Evolutionary conservation across 805 yeast genomes (phyloP).

Genomic region (Candida succiphila): DNA sequence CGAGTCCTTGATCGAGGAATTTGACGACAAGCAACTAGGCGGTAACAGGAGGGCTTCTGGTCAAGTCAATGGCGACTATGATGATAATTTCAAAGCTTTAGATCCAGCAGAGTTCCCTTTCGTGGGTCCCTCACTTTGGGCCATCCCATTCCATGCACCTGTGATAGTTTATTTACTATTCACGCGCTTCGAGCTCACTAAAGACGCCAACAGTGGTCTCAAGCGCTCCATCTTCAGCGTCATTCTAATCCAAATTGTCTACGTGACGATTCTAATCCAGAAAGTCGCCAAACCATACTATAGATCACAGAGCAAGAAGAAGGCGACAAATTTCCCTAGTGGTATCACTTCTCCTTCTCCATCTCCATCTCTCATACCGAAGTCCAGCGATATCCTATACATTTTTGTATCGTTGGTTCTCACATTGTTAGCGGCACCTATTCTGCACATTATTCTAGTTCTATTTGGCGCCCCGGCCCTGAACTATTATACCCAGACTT

Average conservation of each 20-base stretch:
- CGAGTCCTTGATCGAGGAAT: not conserved
- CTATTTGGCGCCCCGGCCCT: conserved; percentile 78
- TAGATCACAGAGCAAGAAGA: conserved; percentile 17
- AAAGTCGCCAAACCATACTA: conserved; percentile 22
- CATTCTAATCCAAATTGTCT: conserved; percentile 23
- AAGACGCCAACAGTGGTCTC: conserved; percentile 17
- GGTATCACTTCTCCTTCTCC: conserved; percentile 4
- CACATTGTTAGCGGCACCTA: conserved; percentile 26
- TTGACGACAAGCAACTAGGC: not conserved
- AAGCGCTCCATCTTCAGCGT: conserved; percentile 18
- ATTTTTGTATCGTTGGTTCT: conserved; percentile 20
- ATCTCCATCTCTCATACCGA: conserved; percentile 9
- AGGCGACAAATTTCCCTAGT: conserved; percentile 4
- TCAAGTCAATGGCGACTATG: conserved; percentile 28
- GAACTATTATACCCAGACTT: conserved; percentile 42
- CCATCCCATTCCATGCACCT: conserved; percentile 23
- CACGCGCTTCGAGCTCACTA: conserved; percentile 21
- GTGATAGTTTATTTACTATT: conserved; percentile 17
- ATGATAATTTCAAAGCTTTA: not conserved
- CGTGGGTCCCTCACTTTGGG: conserved; percentile 4
- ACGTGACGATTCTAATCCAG: not conserved
- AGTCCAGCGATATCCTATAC: conserved; percentile 14
- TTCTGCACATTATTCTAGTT: conserved; percentile 33
- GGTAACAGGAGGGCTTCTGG: conserved; percentile 8
- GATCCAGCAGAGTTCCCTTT: not conserved